These are phyloP conservation scores for Dryadomyces quercivorus DNA, from an alignment of 2,329 filamentous ascomycete species.

Conservation along the genomic window DNA sequence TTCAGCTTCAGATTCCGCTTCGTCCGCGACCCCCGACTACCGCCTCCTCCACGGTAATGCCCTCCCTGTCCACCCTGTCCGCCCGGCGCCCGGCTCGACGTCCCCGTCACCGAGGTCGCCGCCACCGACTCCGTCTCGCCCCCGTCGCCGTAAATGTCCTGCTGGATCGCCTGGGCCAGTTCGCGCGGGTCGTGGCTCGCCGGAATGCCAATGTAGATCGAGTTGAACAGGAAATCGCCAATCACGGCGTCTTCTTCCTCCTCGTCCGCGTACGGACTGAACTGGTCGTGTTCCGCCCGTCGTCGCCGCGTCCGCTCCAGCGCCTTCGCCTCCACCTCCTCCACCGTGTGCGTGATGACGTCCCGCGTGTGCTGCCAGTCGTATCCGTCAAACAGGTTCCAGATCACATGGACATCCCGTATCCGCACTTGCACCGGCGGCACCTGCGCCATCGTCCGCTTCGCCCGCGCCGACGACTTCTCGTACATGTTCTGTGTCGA, in stretches of 20 bases:
- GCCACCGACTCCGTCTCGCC: conserved; percentile 65
- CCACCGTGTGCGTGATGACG: conserved; percentile 75
- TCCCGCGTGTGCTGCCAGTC: conserved; percentile 87
- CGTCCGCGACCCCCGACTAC: conserved; percentile 10
- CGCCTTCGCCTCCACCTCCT: conserved; percentile 74
- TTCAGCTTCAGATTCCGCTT: conserved; percentile 61
- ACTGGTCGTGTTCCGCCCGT: conserved; percentile 26
- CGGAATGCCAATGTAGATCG: conserved; percentile 91
- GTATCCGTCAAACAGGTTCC: conserved; percentile 96
- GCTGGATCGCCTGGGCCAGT: conserved; percentile 73
- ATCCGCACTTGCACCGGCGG: conserved; percentile 69
- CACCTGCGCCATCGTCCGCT: conserved; percentile 32
- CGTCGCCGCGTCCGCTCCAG: conserved; percentile 54
- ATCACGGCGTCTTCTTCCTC: conserved; percentile 79
- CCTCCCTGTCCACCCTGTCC: conserved; percentile 16
- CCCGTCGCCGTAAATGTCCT: conserved; percentile 52
- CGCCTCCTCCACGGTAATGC: neutral
- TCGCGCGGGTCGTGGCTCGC: conserved; percentile 75
- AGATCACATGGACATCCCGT: conserved; percentile 84
- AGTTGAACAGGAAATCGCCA: conserved; percentile 95
- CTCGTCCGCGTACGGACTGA: conserved; percentile 32
- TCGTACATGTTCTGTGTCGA: conserved; percentile 63
- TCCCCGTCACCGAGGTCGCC: conserved; percentile 52
- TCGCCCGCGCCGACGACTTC: neutral
- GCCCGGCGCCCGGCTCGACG: conserved; percentile 25